Conservation (phyloP, 352 stramenopile species). For the Thraustotheca clavata region DNA sequence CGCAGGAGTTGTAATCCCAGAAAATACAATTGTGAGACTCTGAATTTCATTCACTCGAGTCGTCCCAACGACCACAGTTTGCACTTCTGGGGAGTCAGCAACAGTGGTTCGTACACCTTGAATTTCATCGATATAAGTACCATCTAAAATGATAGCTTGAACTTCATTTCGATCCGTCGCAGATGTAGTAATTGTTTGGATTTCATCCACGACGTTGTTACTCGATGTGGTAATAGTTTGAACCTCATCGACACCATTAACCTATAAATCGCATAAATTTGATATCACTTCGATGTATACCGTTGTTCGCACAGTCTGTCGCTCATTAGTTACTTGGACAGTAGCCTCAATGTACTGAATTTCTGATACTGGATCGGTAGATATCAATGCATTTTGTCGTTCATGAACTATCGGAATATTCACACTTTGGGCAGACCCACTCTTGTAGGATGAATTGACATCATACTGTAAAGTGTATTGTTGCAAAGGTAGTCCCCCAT, state of each 20-base stretch:
- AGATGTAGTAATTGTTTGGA: slow-evolving; percentile 88
- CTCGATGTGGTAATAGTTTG: slow-evolving; percentile 79
- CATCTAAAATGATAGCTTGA: slow-evolving; percentile 72
- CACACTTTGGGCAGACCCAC: slow-evolving; percentile 53
- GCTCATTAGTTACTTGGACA: slow-evolving; percentile 93
- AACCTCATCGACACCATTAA: slow-evolving; percentile 80
- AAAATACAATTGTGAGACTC: slow-evolving; percentile 65
- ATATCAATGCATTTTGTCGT: slow-evolving; percentile 80
- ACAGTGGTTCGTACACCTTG: slow-evolving; percentile 81
- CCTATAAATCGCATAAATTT: background rate
- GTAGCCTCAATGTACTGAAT: slow-evolving; percentile 91
- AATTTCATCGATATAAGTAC: slow-evolving; percentile 87
- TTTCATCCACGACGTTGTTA: slow-evolving; percentile 70
- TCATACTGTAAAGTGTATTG: slow-evolving; percentile 74
- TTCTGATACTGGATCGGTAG: slow-evolving; percentile 81
- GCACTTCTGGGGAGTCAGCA: slow-evolving; percentile 72
- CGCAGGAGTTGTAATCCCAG: slow-evolving; percentile 41
- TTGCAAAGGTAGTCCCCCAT: slow-evolving; percentile 83
- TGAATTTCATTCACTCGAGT: slow-evolving; percentile 71
- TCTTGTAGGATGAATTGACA: slow-evolving; percentile 64
- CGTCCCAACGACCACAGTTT: slow-evolving; percentile 75
- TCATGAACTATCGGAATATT: slow-evolving; percentile 86
- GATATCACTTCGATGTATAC: slow-evolving; percentile 11
- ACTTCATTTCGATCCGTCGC: slow-evolving; percentile 90
- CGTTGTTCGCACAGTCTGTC: slow-evolving; percentile 88